phyloP scores from a whole-genome alignment of 2,329 filamentous ascomycete species.

The Leptographium lundbergii region DNA sequence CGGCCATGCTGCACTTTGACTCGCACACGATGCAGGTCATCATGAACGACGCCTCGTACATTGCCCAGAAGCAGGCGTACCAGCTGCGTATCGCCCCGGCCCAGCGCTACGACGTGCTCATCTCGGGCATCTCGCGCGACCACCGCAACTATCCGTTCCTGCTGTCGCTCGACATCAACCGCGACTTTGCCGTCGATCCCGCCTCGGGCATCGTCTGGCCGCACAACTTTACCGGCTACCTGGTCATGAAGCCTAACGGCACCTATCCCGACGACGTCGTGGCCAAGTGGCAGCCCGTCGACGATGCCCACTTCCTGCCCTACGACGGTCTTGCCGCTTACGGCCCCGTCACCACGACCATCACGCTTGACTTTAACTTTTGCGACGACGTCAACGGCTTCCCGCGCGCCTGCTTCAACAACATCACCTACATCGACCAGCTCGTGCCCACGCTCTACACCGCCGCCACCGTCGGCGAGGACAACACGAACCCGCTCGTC shows the following conservation, averaged over 20 bases:
- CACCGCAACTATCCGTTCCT: conserved; percentile 30
- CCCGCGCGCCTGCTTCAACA: conserved; percentile 51
- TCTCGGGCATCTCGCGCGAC: conserved; percentile 20
- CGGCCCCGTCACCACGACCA: conserved; percentile 35
- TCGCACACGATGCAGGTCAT: conserved; percentile 32
- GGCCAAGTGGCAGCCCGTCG: conserved; percentile 35
- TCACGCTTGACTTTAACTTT: conserved; percentile 45
- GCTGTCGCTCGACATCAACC: conserved; percentile 30
- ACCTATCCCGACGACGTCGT: conserved; percentile 20
- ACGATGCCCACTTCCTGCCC: conserved; percentile 49
- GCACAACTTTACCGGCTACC: conserved; percentile 30
- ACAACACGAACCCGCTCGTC: conserved; percentile 27
- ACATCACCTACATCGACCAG: conserved; percentile 52
- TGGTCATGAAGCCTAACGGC: conserved; percentile 24
- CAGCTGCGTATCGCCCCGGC: conserved; percentile 29
- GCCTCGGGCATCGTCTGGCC: conserved; percentile 16
- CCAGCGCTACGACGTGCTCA: conserved; percentile 33
- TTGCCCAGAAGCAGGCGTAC: conserved; percentile 22
- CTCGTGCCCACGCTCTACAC: conserved; percentile 62
- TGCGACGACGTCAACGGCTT: conserved; percentile 48
- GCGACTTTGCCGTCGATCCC: conserved; percentile 23
- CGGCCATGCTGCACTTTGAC: conserved; percentile 30
- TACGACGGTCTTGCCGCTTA: conserved; percentile 24
- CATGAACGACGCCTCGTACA: conserved; percentile 29
- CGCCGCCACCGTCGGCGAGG: conserved; percentile 42